phyloP scores from a whole-genome alignment of 805 yeast genomes.

The Kodamaea laetipori region DNA sequence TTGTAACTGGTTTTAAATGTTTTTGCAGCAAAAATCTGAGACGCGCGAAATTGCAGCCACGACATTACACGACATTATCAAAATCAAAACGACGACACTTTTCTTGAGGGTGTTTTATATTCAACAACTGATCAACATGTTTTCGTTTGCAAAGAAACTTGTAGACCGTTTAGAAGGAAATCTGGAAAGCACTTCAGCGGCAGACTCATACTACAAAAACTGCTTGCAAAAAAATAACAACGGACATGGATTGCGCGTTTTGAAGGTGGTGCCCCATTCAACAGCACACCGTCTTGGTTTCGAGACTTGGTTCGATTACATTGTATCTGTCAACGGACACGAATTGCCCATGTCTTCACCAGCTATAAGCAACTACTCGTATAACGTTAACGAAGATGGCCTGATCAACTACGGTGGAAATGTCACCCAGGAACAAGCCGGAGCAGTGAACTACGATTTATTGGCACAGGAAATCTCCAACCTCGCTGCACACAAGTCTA shows the following conservation, averaged over 20 bases:
- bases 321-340: constrained; percentile 77
- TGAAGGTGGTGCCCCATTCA: constrained; percentile 41
- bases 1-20: no score
- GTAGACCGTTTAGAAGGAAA: constrained; percentile 42
- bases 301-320: constrained; percentile 86
- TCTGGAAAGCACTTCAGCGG: constrained; percentile 16
- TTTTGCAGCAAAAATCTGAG: no score
- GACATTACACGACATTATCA: neutral
- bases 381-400: constrained; percentile 44
- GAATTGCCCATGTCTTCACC: constrained; percentile 50
- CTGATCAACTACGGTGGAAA: constrained; percentile 38
- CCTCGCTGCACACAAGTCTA: constrained; percentile 32
- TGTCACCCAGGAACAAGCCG: constrained; percentile 36
- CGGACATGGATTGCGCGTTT: constrained; percentile 44
- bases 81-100: constrained; percentile 6
- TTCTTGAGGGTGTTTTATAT: neutral
- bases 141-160: constrained; percentile 46
- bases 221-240: constrained; percentile 36
- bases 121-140: constrained; percentile 27
- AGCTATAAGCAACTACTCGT: constrained; percentile 27
- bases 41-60: constrained; percentile 1
- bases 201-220: constrained; percentile 40
- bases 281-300: constrained; percentile 42
- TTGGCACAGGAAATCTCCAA: constrained; percentile 45
- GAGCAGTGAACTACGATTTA: constrained; percentile 43